A percentile compares a stretch with the other conserved stretches of the same genome.
These are phyloP conservation scores for Penicillium aurantiogriseum DNA, from an alignment of 2,329 filamentous ascomycete species.

Conservation along the genomic window DNA sequence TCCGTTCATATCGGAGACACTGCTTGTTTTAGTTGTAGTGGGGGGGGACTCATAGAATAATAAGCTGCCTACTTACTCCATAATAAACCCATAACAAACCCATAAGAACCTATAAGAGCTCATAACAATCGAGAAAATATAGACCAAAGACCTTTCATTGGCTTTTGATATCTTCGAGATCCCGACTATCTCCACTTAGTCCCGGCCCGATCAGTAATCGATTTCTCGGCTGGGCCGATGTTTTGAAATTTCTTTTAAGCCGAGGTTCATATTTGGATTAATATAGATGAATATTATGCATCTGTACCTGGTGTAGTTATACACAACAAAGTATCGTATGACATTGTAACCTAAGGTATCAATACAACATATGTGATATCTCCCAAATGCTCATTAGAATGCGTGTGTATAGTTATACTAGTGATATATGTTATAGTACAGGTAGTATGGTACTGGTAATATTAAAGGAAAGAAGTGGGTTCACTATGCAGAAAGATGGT, in stretches of 20 bases:
- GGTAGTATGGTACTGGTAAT: too few relatives aligned
- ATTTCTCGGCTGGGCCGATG: background rate
- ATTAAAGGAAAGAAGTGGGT: too few relatives aligned
- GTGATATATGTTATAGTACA: too few relatives aligned
- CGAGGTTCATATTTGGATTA: background rate
- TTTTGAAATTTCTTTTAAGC: background rate
- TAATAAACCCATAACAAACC: background rate
- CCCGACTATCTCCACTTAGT: constrained; percentile 3
- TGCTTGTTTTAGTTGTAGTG: constrained; percentile 1
- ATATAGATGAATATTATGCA: background rate
- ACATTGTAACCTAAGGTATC: too few relatives aligned
- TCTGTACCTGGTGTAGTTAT: too few relatives aligned
- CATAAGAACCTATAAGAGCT: background rate
- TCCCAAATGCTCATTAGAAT: background rate
- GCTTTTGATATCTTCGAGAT: background rate
- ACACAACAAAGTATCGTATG: too few relatives aligned
- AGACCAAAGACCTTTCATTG: background rate
- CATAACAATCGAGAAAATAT: background rate
- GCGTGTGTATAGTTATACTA: too few relatives aligned
- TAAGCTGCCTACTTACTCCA: background rate
- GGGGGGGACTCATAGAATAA: background rate
- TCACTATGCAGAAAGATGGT: too few relatives aligned
- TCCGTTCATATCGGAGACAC: background rate
- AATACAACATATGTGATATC: background rate
- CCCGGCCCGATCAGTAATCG: constrained; percentile 11